phyloP scores from a whole-genome alignment of 2,329 filamentous ascomycete species.

The Fusarium dlaminii region DNA sequence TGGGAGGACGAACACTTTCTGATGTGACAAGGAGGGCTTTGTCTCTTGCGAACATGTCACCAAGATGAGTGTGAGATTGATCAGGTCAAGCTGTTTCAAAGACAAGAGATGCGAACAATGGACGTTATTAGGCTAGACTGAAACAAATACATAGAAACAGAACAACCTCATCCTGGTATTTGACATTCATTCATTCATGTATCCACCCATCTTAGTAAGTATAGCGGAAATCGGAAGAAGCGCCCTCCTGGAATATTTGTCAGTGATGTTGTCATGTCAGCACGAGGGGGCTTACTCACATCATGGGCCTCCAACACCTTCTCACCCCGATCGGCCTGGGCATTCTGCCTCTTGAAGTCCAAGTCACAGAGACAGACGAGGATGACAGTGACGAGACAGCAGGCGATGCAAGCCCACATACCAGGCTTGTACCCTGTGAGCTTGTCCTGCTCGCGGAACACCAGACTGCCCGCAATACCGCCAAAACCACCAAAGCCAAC shows the following conservation, averaged over 20 bases:
- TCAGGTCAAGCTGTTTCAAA: neutral
- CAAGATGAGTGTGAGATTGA: constrained; percentile 6
- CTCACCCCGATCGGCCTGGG: constrained; percentile 63
- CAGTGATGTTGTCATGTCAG: constrained; percentile 14
- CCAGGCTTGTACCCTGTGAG: constrained; percentile 63
- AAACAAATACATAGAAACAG: constrained; percentile 11
- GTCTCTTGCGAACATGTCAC: constrained; percentile 20
- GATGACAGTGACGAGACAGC: constrained; percentile 56
- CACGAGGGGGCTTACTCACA: constrained; percentile 50
- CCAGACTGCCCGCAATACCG: constrained; percentile 77
- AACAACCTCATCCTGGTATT: neutral
- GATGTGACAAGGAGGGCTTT: constrained; percentile 13
- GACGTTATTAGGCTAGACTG: constrained; percentile 7
- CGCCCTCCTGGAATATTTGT: constrained; percentile 37
- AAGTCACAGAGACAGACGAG: constrained; percentile 55
- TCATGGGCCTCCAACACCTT: constrained; percentile 60
- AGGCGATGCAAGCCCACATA: constrained; percentile 65
- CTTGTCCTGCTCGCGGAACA: constrained; percentile 71
- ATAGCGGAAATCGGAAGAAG: constrained; percentile 47
- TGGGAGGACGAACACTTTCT: constrained; percentile 15
- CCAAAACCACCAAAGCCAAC: constrained; percentile 82
- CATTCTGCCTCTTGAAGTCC: constrained; percentile 56
- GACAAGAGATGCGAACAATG: constrained; percentile 5
- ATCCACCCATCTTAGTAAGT: constrained; percentile 42
- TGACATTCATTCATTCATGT: neutral